Evolutionary conservation across 768 basidiomycete species (phyloP).

Genomic region (Nidularia sp.): DNA sequence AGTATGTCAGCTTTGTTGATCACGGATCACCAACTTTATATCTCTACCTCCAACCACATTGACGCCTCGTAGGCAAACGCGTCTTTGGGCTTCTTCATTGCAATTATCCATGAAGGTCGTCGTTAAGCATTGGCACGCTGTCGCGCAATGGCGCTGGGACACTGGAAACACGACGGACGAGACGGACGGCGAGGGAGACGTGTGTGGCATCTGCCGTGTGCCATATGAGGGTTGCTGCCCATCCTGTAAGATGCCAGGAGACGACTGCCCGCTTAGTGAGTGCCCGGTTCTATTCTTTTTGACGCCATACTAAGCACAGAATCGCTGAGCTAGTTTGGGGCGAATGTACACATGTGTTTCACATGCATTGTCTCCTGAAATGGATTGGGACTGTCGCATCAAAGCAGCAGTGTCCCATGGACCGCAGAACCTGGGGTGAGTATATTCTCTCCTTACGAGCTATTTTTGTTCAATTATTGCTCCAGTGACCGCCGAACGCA

Average conservation of each 20-base stretch:
- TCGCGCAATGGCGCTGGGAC: slow-evolving; percentile 90
- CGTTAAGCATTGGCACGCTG: slow-evolving; percentile 83
- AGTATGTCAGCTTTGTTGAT: slow-evolving; percentile 1
- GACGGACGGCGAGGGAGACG: slow-evolving; percentile 49
- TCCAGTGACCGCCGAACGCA: slow-evolving; percentile 10
- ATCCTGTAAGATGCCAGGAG: slow-evolving; percentile 93
- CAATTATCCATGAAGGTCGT: slow-evolving; percentile 63
- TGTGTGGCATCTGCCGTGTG: slow-evolving; percentile 86
- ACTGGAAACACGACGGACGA: slow-evolving; percentile 28
- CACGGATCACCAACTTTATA: neutral
- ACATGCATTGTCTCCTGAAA: slow-evolving; percentile 97
- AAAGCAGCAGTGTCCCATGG: slow-evolving; percentile 99
- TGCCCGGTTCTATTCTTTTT: slow-evolving; percentile 8
- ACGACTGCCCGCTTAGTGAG: slow-evolving; percentile 89
- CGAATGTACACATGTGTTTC: slow-evolving; percentile 95
- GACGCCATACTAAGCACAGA: slow-evolving; percentile 13
- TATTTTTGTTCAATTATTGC: neutral
- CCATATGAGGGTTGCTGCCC: slow-evolving; percentile 95
- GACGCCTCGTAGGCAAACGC: neutral
- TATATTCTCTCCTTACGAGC: slow-evolving; percentile 5
- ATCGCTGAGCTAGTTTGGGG: slow-evolving; percentile 77
- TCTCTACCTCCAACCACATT: neutral
- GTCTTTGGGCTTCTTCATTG: neutral
- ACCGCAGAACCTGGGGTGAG: slow-evolving; percentile 88
- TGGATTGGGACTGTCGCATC: slow-evolving; percentile 90